These are phyloP conservation scores for Scortechinia acanthostroma DNA, from an alignment of 2,329 filamentous ascomycete species.

Conservation along the genomic window DNA sequence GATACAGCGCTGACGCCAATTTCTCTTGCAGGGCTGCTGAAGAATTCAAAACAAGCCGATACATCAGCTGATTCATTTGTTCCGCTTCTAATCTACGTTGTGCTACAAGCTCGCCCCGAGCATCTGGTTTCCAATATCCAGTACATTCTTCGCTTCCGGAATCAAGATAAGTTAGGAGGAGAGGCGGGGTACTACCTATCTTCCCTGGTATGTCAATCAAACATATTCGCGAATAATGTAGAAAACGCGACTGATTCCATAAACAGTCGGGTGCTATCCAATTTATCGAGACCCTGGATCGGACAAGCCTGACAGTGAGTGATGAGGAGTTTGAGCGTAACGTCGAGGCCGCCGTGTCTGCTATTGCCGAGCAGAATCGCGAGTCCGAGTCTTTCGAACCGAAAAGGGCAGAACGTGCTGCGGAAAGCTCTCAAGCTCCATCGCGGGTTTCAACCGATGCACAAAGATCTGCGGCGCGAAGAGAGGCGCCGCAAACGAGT, in stretches of 20 bases:
- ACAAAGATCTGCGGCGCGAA: constrained; percentile 7
- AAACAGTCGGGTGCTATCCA: constrained; percentile 59
- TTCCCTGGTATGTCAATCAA: constrained; percentile 40
- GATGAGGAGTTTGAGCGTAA: constrained; percentile 70
- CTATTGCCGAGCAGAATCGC: constrained; percentile 66
- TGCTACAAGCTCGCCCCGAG: constrained; percentile 66
- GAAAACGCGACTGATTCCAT: no score
- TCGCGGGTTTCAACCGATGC: constrained; percentile 26
- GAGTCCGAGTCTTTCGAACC: constrained; percentile 42
- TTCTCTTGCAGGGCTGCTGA: constrained; percentile 45
- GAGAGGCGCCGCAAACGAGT: constrained; percentile 17
- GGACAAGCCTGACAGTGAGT: constrained; percentile 63
- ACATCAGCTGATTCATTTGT: constrained; percentile 70
- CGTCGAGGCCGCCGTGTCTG: constrained; percentile 67
- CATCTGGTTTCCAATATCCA: constrained; percentile 72
- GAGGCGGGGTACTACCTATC: constrained; percentile 73
- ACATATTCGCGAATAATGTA: no score
- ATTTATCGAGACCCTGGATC: constrained; percentile 69
- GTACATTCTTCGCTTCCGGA: constrained; percentile 70
- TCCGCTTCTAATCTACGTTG: constrained; percentile 66
- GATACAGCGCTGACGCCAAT: constrained; percentile 11
- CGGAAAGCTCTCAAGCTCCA: constrained; percentile 25
- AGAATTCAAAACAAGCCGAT: constrained; percentile 57
- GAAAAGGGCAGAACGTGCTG: constrained; percentile 47
- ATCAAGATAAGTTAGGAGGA: constrained; percentile 68